Evolutionary conservation across 306 rosid genomes (phyloP), one percentile per base, ranked within the genome.

Genomic region (Oxytropis ochrocephala): DNA sequence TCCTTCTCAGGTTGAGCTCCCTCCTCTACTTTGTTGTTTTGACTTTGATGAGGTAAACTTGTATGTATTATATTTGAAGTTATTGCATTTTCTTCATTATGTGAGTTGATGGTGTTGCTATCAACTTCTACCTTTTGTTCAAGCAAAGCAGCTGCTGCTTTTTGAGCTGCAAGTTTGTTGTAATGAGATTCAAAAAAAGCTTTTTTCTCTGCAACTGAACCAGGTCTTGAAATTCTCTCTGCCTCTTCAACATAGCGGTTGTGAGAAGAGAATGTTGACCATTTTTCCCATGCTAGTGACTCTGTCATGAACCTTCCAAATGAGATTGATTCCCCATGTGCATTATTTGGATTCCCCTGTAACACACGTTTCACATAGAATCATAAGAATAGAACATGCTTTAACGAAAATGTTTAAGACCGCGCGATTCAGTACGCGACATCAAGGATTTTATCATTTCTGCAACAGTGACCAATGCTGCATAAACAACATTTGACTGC

Each of bases 141-240:
- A n/a, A n/a, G 87, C 81, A 86, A 78, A 12, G 86, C 88, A 0
- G 93, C 70, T 2, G 64, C 74, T 17, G 59, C 76, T 49, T 80
- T 82, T 64, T 87, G 85, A 80, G 95, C 95, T 16, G 95, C 97
- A 32, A 91, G 59, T 64, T 83, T 88, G 79, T 83, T 88, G 87
- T 86, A 91, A 74, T 91, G 92, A 24, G 92, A 92, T 81, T 91
- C 97, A 82, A 91, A 91, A 83, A 88, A 91, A 56, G 97, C 97
- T 79, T 91, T 91, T 85, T 84, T 91, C 79, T 88, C 88, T 0
- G 97, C 97, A 57, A 91, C 97, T 1, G 97, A 88, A 41, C 97
- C 97, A 0, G 95, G 97, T 7, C 75, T 71, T 6, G 97, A 67
- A 70, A 43, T 75, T 83, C 89, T 83, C 85, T 88, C 97, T 0